These are phyloP conservation scores for Botrytis medusae DNA, from an alignment of 2,329 filamentous ascomycete species.

Conservation along the genomic window DNA sequence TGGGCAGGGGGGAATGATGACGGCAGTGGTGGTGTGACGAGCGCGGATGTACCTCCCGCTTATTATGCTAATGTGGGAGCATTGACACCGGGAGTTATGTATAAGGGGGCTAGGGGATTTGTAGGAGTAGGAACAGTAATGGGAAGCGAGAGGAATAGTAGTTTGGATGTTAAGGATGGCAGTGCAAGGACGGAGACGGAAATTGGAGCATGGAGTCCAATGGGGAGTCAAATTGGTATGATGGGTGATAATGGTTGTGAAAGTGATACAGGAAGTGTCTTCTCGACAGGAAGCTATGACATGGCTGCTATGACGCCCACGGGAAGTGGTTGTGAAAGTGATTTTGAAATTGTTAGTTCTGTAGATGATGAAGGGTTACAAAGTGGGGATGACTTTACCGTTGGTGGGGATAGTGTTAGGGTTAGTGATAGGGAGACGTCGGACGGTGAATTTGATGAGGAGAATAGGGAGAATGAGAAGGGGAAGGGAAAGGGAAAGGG, in stretches of 20 bases:
- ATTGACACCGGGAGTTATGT: constrained; percentile 2
- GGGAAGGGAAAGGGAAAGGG: background rate
- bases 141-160: constrained; percentile 7
- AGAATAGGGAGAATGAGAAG: background rate
- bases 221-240: background rate
- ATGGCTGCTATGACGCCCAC: constrained; percentile 11
- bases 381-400: background rate
- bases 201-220: background rate
- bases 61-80: constrained; percentile 5
- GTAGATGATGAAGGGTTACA: background rate
- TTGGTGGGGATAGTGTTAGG: background rate
- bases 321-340: constrained; percentile 13
- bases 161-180: constrained; percentile 10
- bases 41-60: constrained; percentile 40
- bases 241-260: background rate
- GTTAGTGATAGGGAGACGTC: background rate
- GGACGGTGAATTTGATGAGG: background rate
- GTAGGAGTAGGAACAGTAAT: background rate
- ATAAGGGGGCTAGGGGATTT: constrained; percentile 12
- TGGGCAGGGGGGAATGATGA: constrained; percentile 62
- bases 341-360: background rate
- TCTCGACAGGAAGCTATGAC: constrained; percentile 12
- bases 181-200: background rate
- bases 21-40: constrained; percentile 50
- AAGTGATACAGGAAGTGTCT: background rate